Evolutionary conservation across 2,329 filamentous ascomycete species (phyloP), one percentile per base, ranked within the genome.

Genomic region (Huntiella moniliformis): DNA sequence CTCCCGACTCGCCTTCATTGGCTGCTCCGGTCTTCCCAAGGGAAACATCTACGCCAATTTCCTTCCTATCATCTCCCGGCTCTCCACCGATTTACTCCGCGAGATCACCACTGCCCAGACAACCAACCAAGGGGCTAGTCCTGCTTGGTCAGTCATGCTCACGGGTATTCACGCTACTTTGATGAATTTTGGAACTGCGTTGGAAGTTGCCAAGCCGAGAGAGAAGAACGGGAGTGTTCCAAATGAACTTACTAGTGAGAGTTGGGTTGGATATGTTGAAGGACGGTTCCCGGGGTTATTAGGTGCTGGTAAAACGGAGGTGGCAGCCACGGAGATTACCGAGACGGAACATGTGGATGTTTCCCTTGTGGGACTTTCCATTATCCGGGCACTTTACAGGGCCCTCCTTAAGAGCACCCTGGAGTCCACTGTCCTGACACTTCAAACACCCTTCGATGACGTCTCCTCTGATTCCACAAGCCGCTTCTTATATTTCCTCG

Each of bases 1-100:
- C 3, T 60, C 61, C 7, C 60, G 67, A 2, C 52, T 75, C 2
- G 66, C 66, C 3, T 68, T 64, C 45, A 59, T 74, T 41, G 67
- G 67, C 22, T 71, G 67, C 53, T 70, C 67, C 1, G 57, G 62
- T 36, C 49, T 63, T 0, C 60, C 61, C 1, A 52, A 48, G 2
- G 52, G 52, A 1, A 52, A 54, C 4, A 56, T 57, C 1, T 54
- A 67, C n/a, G 48, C 55, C 11, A 62, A 69, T 49, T 67, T 67
- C 45, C 47, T 67, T 8, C 60, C 57, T 4, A 58, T 67, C 13
- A 53, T 61, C 10, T 40, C 45, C 10, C 42, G 43, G 10, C 41
- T 52, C n/a, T 11, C 44, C 2, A 16, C 13, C 10, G 37, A 42
- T 11, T 43, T 52, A n/a, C 31, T 47, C 31, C 12, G 31, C 11